Conservation (phyloP, 768 basidiomycete genomes). For the Tephrocybe sp. region DNA sequence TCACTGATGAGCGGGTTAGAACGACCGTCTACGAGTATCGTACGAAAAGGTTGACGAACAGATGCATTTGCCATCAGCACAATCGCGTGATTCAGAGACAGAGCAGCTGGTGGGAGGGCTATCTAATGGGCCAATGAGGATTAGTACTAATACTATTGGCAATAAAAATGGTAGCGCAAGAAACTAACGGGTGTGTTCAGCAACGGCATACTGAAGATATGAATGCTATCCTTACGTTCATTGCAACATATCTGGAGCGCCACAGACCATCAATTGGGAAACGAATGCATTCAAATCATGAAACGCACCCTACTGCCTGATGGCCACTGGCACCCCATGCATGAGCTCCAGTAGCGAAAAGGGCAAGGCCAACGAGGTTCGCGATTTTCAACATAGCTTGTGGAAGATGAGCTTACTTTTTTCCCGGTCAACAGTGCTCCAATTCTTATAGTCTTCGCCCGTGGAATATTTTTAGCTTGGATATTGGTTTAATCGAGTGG, state of each 20-base stretch:
- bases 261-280: not conserved
- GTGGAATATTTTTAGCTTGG: not conserved
- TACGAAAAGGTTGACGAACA: conserved; percentile 27
- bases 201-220: not conserved
- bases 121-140: conserved; percentile 21
- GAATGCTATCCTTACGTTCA: conserved; percentile 29
- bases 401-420: not conserved
- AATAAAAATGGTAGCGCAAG: too few relatives aligned
- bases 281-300: not conserved
- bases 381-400: conserved; percentile 7
- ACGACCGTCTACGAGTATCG: not conserved
- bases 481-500: too few relatives aligned
- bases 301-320: conserved; percentile 39
- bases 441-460: not conserved
- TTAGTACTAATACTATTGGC: not conserved
- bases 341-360: conserved; percentile 19
- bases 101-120: conserved; percentile 48
- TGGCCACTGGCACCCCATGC: conserved; percentile 45
- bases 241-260: conserved; percentile 35
- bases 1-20: conserved; percentile 29
- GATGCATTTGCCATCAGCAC: conserved; percentile 35
- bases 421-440: too few relatives aligned
- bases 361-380: conserved; percentile 7
- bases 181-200: too few relatives aligned
- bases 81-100: conserved; percentile 45